These are phyloP conservation scores for Pseudoneurospora amorphoporcata DNA, from an alignment of 495 filamentous ascomycete genomes.

Conservation along the genomic window DNA sequence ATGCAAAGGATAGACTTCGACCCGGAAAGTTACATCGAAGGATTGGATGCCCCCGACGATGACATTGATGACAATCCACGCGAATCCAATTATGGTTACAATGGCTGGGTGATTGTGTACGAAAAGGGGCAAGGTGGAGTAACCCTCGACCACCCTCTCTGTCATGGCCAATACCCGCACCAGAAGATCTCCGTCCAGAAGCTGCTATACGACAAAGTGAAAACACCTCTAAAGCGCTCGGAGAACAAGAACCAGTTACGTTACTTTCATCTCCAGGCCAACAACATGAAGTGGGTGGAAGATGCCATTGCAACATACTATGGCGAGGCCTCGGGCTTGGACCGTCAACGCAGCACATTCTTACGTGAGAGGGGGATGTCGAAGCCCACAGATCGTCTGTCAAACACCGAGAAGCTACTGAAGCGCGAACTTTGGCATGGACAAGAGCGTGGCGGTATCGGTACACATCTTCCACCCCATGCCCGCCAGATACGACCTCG, in stretches of 20 bases:
- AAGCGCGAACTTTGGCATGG: constrained; percentile 21
- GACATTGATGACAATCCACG: constrained; percentile 13
- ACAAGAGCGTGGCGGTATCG: constrained; percentile 14
- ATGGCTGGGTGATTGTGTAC: constrained; percentile 18
- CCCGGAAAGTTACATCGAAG: constrained; percentile 13
- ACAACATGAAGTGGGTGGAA: constrained; percentile 23
- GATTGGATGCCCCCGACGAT: constrained; percentile 10
- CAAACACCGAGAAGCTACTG: constrained; percentile 17
- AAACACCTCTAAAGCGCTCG: constrained; percentile 11
- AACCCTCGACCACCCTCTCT: constrained; percentile 11
- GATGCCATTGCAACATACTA: constrained; percentile 18
- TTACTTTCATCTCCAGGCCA: constrained; percentile 20
- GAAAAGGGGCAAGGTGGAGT: constrained; percentile 16
- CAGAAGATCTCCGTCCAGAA: constrained; percentile 20
- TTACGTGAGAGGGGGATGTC: background rate
- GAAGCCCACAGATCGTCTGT: background rate
- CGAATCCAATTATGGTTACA: constrained; percentile 19
- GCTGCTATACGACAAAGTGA: constrained; percentile 11
- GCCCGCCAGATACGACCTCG: constrained; percentile 18
- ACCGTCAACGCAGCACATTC: constrained; percentile 5
- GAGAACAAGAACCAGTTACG: constrained; percentile 13
- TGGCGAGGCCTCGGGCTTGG: constrained; percentile 5
- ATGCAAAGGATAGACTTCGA: constrained; percentile 2
- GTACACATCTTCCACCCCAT: constrained; percentile 14
- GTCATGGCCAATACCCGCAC: constrained; percentile 18